phyloP scores from a whole-genome alignment of 148 eudicot genomes.

The Diospyros lotus region DNA sequence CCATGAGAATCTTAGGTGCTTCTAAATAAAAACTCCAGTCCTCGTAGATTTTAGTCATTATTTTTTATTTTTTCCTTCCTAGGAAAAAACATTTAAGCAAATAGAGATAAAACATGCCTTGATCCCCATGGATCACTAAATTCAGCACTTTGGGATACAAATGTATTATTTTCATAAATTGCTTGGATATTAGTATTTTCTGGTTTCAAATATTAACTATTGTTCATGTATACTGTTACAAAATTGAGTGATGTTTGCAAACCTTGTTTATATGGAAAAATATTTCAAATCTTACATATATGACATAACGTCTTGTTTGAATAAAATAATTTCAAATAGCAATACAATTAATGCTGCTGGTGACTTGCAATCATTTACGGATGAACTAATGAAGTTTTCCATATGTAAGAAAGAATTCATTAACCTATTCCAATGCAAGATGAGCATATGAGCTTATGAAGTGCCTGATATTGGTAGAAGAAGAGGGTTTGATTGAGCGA shows the following conservation, averaged over 20 bases:
- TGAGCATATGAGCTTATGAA: neutral
- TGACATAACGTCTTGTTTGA: neutral
- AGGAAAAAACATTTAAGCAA: no score
- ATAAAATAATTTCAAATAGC: neutral
- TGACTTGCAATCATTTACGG: neutral
- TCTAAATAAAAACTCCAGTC: no score
- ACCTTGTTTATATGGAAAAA: conserved; percentile 1
- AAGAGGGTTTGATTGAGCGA: conserved; percentile 1
- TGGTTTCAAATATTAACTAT: neutral
- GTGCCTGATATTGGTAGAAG: neutral
- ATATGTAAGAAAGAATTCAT: neutral
- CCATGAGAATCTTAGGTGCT: no score
- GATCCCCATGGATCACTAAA: no score
- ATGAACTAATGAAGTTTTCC: neutral
- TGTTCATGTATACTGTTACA: neutral
- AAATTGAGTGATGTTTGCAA: neutral
- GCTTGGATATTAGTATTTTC: no score
- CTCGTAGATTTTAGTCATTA: no score
- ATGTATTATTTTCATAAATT: no score
- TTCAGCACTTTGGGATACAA: no score
- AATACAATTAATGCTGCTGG: neutral
- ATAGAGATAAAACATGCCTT: no score
- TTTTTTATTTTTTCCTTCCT: no score
- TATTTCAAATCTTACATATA: neutral
- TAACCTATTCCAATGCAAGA: neutral